Evolutionary conservation across 169 alveolate genomes (phyloP).

Genomic region (Cryptosporidium ryanae): DNA sequence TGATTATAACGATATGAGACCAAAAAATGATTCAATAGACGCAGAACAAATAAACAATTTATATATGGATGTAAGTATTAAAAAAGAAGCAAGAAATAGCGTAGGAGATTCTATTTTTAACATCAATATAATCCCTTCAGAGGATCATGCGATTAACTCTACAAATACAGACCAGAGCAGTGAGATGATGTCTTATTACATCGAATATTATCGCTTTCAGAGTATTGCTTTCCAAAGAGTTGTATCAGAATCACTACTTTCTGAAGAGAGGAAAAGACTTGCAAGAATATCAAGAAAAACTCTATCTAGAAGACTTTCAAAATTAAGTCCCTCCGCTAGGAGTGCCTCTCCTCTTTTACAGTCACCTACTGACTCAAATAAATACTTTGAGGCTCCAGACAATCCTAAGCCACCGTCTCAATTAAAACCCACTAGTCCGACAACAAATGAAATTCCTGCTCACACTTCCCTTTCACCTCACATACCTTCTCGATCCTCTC

Average conservation of each 20-base stretch:
- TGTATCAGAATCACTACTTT: conserved; percentile 64
- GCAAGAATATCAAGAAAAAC: conserved; percentile 69
- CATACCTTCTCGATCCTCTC: too few relatives aligned
- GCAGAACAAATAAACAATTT: neutral
- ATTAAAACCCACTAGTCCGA: too few relatives aligned
- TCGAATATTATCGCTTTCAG: conserved; percentile 73
- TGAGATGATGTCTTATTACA: conserved; percentile 53
- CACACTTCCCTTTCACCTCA: too few relatives aligned
- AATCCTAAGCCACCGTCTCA: too few relatives aligned
- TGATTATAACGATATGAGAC: conserved; percentile 4
- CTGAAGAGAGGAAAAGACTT: conserved; percentile 72
- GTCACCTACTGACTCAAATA: conserved; percentile 69
- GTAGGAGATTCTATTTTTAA: neutral
- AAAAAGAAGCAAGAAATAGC: conserved; percentile 26
- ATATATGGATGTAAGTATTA: neutral
- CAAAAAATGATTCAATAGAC: conserved; percentile 21
- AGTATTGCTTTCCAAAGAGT: conserved; percentile 75
- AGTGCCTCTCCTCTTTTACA: conserved; percentile 64
- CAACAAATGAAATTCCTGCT: too few relatives aligned
- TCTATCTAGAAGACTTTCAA: conserved; percentile 61
- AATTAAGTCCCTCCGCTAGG: conserved; percentile 69
- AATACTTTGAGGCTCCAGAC: neutral
- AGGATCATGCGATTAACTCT: conserved; percentile 1
- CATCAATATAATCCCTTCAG: conserved; percentile 38
- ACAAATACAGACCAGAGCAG: conserved; percentile 29